Evolutionary conservation across 176 grass and related monocot genomes (phyloP).

Genomic region (Tuctoria greenei): DNA sequence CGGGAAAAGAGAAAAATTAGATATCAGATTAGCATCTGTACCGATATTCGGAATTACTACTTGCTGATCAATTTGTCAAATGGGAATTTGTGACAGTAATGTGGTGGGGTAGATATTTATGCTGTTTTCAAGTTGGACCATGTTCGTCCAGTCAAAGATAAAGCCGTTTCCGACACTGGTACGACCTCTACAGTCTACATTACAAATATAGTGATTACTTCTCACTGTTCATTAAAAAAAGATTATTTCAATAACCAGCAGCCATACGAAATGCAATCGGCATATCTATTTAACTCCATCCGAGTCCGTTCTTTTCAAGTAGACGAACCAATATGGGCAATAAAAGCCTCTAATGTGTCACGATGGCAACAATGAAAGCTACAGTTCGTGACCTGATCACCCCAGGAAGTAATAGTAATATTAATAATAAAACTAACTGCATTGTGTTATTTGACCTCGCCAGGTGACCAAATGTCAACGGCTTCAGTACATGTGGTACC

Average conservation of each 20-base stretch:
- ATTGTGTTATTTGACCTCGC: not conserved
- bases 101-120: not conserved
- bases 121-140: not conserved
- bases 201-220: not conserved
- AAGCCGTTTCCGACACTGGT: not conserved
- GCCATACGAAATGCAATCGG: not conserved
- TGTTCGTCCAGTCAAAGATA: constrained; percentile 7
- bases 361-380: not conserved
- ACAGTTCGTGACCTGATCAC: not conserved
- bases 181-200: not conserved
- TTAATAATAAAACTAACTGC: not conserved
- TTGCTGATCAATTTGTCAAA: not conserved
- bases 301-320: not conserved
- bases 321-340: not conserved
- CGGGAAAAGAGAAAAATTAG: too few relatives aligned
- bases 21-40: not conserved
- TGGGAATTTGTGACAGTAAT: not conserved
- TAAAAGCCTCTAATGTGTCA: not conserved
- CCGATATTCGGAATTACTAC: too few relatives aligned
- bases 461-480: constrained; percentile 18
- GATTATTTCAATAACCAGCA: not conserved
- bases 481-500: constrained; percentile 6
- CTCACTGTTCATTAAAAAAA: not conserved
- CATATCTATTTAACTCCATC: not conserved
- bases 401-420: not conserved